Evolutionary conservation across 257 asterid genomes (phyloP).

Genomic region (Ballota nigra): DNA sequence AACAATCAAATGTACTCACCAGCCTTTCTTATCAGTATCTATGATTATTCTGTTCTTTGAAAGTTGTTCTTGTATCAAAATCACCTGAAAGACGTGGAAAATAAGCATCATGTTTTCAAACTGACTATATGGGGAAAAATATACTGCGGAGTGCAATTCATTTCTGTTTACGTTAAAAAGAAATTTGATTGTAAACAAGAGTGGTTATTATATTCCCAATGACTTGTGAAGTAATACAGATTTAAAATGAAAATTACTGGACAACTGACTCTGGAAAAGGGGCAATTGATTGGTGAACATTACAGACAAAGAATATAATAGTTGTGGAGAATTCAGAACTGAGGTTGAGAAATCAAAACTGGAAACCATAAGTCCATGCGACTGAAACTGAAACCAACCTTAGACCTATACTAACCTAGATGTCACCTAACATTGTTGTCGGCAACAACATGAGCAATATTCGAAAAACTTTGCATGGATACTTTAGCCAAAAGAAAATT

Average conservation of each 20-base stretch:
- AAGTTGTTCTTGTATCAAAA: slow-evolving; percentile 95
- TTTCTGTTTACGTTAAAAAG: not conserved
- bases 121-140: not conserved
- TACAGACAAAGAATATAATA: too few relatives aligned
- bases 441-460: too few relatives aligned
- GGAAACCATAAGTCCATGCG: too few relatives aligned
- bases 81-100: slow-evolving; percentile 49
- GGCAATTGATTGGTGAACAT: too few relatives aligned
- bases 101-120: slow-evolving; percentile 23
- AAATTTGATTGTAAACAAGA: not conserved
- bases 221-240: not conserved
- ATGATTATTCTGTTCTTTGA: slow-evolving; percentile 94
- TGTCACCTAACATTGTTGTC: too few relatives aligned
- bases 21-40: slow-evolving; percentile 82
- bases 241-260: not conserved
- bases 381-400: too few relatives aligned
- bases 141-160: not conserved
- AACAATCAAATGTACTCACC: slow-evolving; percentile 45
- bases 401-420: too few relatives aligned
- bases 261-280: not conserved
- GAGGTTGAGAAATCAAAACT: too few relatives aligned
- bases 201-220: not conserved
- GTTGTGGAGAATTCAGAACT: too few relatives aligned
- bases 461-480: not conserved
- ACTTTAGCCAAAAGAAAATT: not conserved